Percentiles rank a stretch among this genome's conserved stretches.
These are phyloP conservation scores for Cyclotella choctawhatcheeana DNA, from an alignment of 108 stramenopile species.

Conservation along the genomic window DNA sequence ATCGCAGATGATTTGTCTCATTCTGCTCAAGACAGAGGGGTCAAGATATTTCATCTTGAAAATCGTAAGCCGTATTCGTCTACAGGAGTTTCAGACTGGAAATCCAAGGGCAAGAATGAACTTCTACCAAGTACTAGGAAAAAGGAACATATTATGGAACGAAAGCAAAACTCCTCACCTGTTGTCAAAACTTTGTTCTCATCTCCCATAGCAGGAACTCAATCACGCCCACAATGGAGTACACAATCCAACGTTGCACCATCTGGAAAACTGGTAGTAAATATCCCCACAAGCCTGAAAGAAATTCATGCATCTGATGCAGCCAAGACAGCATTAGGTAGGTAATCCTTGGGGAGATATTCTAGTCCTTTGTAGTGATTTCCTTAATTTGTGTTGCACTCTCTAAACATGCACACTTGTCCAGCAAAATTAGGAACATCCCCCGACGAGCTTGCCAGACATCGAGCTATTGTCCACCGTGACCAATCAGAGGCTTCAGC, in stretches of 20 bases:
- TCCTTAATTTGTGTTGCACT: too few relatives aligned
- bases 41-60: slow-evolving; percentile 32
- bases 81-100: slow-evolving; percentile 44
- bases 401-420: background rate
- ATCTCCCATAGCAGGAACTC: slow-evolving; percentile 39
- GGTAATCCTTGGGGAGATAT: too few relatives aligned
- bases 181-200: slow-evolving; percentile 51
- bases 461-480: slow-evolving; percentile 45
- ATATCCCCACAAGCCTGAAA: slow-evolving; percentile 55
- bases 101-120: slow-evolving; percentile 48
- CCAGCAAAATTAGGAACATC: slow-evolving; percentile 70
- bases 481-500: slow-evolving; percentile 33
- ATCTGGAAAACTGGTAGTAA: slow-evolving; percentile 38
- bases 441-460: slow-evolving; percentile 67
- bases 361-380: too few relatives aligned
- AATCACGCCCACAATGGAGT: slow-evolving; percentile 36
- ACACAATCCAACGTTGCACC: slow-evolving; percentile 8
- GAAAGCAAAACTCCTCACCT: slow-evolving; percentile 12
- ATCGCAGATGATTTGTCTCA: slow-evolving; percentile 16
- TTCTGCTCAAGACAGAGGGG: background rate
- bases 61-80: background rate
- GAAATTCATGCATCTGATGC: slow-evolving; percentile 57
- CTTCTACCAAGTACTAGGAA: slow-evolving; percentile 25
- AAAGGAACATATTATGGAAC: slow-evolving; percentile 3
- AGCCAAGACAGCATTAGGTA: slow-evolving; percentile 62